A percentile compares a stretch with the other conserved stretches of the same genome.
These are phyloP conservation scores for Sphagnum contortum DNA, from an alignment of 225 moss, liverwort and hornwort genomes.

Conservation along the genomic window DNA sequence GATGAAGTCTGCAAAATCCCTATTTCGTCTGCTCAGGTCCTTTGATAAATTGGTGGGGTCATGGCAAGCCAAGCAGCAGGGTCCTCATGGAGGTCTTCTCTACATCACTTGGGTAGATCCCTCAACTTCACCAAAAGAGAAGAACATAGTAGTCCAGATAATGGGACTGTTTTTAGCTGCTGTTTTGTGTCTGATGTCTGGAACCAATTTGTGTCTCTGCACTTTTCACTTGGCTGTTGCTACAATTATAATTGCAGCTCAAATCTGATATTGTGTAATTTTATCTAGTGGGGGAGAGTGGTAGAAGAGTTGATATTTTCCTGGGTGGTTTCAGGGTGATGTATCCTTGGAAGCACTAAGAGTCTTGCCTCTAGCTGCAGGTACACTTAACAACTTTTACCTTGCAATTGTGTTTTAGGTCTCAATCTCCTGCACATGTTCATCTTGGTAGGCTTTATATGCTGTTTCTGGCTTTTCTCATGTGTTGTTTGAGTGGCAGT, in stretches of 20 bases:
- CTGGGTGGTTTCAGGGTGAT: not conserved
- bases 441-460: not conserved
- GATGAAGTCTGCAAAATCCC: slow-evolving; percentile 12
- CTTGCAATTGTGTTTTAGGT: not conserved
- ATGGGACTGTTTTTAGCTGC: not conserved
- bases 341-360: not conserved
- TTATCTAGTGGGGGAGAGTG: too few relatives aligned
- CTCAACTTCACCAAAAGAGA: not conserved
- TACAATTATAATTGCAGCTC: too few relatives aligned
- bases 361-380: not conserved
- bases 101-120: slow-evolving; percentile 22
- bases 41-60: slow-evolving; percentile 16
- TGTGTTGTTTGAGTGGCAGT: too few relatives aligned
- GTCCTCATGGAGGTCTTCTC: slow-evolving; percentile 18
- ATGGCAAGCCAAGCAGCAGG: slow-evolving; percentile 11
- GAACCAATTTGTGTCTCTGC: too few relatives aligned
- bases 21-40: slow-evolving; percentile 18
- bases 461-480: too few relatives aligned
- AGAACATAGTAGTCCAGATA: not conserved
- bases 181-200: too few relatives aligned
- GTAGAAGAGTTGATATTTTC: too few relatives aligned
- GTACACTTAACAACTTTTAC: not conserved
- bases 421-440: too few relatives aligned
- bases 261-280: too few relatives aligned
- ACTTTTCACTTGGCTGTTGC: too few relatives aligned